phyloP scores from a whole-genome alignment of 2,329 filamentous ascomycete species.

The Didymella exigua region DNA sequence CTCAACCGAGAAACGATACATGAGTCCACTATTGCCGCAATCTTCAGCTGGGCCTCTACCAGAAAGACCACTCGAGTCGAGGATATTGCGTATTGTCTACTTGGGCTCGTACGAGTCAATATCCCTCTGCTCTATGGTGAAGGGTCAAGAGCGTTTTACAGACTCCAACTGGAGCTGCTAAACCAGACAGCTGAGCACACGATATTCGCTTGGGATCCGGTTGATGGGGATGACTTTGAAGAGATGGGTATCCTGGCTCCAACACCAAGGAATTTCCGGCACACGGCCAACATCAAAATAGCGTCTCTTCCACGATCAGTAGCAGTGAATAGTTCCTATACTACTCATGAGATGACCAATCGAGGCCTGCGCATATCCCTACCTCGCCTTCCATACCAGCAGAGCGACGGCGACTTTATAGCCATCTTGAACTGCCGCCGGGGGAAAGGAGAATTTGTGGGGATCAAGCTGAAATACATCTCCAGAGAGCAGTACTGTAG shows the following conservation, averaged over 20 bases:
- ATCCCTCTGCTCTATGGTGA: constrained; percentile 37
- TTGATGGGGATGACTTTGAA: background rate
- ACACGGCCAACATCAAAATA: background rate
- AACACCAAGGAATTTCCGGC: background rate
- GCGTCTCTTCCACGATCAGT: too few relatives aligned
- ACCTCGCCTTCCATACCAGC: too few relatives aligned
- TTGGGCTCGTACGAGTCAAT: constrained; percentile 26
- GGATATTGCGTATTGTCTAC: constrained; percentile 38
- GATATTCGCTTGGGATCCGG: background rate
- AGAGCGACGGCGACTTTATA: too few relatives aligned
- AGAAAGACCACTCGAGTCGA: constrained; percentile 10
- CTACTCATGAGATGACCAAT: background rate
- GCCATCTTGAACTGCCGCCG: too few relatives aligned
- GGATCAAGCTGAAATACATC: too few relatives aligned
- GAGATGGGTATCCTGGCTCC: background rate
- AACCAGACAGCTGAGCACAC: constrained; percentile 1
- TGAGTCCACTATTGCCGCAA: background rate
- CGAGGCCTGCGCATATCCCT: background rate
- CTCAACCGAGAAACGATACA: background rate
- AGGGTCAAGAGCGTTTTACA: constrained; percentile 22
- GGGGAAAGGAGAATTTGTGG: too few relatives aligned
- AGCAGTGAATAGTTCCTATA: too few relatives aligned
- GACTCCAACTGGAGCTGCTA: constrained; percentile 21
- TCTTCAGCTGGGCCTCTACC: background rate
- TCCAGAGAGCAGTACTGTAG: too few relatives aligned